Evolutionary conservation across 176 grass and related monocot genomes (phyloP).

Genomic region (Triticum urartu): DNA sequence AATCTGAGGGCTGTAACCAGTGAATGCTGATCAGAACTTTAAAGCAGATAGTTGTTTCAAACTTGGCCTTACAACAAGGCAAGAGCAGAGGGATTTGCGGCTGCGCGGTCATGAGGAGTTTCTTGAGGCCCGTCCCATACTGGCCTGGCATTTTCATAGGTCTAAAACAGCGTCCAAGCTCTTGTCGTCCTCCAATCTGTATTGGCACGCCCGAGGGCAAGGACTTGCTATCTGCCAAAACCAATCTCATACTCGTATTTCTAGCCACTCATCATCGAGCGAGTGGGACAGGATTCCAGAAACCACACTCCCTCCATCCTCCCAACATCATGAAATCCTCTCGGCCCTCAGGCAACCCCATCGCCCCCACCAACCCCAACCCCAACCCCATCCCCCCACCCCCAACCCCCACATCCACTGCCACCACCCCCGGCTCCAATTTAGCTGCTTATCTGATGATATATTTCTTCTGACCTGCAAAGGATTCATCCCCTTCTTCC

Average conservation of each 20-base stretch:
- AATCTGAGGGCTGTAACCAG: neutral
- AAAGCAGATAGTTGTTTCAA: neutral
- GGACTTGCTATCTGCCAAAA: neutral
- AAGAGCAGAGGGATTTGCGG: neutral
- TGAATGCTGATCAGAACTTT: neutral
- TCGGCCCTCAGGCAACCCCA: neutral
- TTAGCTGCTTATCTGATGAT: neutral
- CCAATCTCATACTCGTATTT: neutral
- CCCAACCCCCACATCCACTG: neutral
- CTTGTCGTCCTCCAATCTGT: neutral
- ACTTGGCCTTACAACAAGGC: neutral
- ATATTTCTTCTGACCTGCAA: neutral
- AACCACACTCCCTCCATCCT: neutral
- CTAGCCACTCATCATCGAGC: neutral
- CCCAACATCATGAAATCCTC: neutral
- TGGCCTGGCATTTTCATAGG: neutral
- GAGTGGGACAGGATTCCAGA: neutral
- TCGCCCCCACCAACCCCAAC: neutral
- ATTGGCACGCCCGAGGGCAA: neutral
- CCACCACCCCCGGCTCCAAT: neutral
- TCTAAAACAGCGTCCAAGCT: too few relatives aligned
- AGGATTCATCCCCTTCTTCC: neutral
- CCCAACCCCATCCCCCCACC: neutral
- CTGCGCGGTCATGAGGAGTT: neutral
- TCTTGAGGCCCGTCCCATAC: neutral